Conservation (phyloP, 306 rosid species). For the Castanopsis chinensis region DNA sequence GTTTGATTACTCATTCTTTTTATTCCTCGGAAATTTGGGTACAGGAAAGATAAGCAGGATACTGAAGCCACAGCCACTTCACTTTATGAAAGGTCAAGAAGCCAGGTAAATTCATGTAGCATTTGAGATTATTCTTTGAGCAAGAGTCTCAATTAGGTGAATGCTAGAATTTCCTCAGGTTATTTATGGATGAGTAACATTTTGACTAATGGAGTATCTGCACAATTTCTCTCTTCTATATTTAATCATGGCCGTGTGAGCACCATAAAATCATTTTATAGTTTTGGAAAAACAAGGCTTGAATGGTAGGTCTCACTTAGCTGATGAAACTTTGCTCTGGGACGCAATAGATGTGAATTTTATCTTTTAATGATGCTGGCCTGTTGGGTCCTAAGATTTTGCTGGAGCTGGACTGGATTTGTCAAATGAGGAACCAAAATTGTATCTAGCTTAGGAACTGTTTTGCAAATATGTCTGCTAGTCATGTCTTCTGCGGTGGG, state of each 20-base stretch:
- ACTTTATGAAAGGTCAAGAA: conserved; percentile 50
- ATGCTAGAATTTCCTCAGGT: conserved; percentile 4
- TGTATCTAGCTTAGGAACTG: too few relatives aligned
- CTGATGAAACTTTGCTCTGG: background rate
- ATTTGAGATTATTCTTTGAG: conserved; percentile 4
- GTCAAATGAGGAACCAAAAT: too few relatives aligned
- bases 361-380: too few relatives aligned
- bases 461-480: background rate
- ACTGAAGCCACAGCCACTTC: conserved; percentile 42
- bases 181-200: background rate
- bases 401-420: too few relatives aligned
- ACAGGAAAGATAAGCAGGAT: conserved; percentile 52
- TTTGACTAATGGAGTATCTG: background rate
- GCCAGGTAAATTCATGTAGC: conserved; percentile 55
- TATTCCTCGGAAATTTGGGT: conserved; percentile 14
- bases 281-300: background rate
- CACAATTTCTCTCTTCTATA: background rate
- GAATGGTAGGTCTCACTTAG: background rate
- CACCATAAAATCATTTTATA: background rate
- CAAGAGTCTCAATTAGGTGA: conserved; percentile 3
- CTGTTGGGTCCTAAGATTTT: too few relatives aligned
- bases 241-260: background rate
- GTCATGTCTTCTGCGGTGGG: background rate
- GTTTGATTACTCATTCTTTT: conserved; percentile 14
- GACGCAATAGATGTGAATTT: background rate